Evolutionary conservation across 331 rosid genomes (phyloP), one percentile per base, ranked within the genome.

Genomic region (Erythrophleum ivorense): DNA sequence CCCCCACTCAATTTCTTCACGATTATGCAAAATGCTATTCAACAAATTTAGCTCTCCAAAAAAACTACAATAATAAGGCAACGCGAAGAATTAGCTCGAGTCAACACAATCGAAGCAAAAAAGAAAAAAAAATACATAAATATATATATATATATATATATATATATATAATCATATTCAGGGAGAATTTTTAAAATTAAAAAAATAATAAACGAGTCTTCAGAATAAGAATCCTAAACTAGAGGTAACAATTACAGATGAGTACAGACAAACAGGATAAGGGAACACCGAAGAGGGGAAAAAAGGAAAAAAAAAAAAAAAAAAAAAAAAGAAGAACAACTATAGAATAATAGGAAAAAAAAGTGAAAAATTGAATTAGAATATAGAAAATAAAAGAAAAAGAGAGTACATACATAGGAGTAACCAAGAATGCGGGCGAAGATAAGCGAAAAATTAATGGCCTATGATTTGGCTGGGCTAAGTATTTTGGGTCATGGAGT

Each of bases 351-450:
- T 10, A 63, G 9, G 4, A 7, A 33, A 43, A 33, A 14, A 70
- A 6, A 18, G 18, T 2, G 18, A 62, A 73, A 70, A 45, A 19
- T 7, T 4, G 41, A 18, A 48, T 10, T 58, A 18, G 54, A 48
- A 55, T 7, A 18, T 16, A 45, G 33, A 40, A 58, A 78, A 38
- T 43, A 29, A 38, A 65, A 71, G 71, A 49, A 50, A 43, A 46
- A 11, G 52, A 24, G 45, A 59, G 46, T 36, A 62, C 70, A 29
- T 81, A 86, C 88, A 72, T 78, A 64, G 53, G 31, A 34, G 77
- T 40, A 14, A 34, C 67, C 62, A 79, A 67, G 75, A 88, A 88
- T 88, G 87, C 73, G 40, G 80, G 70, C 18, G 83, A 70, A 60
- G 45, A 21, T 53, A 74, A 21, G 43, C 45, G 73, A 76, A 58